These are phyloP conservation scores for Dissophora globulifera DNA, from an alignment of 192 early-diverging fungal species.

Conservation along the genomic window DNA sequence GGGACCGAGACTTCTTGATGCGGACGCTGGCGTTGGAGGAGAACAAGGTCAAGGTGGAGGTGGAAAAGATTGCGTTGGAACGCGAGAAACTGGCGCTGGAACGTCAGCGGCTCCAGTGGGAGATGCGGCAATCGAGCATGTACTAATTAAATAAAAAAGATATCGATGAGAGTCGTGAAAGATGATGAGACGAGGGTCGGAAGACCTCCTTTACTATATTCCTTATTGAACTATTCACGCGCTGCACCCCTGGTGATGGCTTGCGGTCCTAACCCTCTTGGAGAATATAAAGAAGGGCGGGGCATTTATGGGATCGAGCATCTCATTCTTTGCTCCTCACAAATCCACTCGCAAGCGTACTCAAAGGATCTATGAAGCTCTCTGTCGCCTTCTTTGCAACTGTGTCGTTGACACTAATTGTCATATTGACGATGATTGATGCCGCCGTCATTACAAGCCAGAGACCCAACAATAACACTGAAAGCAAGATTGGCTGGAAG, in stretches of 20 bases:
- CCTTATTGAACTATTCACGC: too few relatives aligned
- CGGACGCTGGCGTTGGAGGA: slow-evolving; percentile 36
- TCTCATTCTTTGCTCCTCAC: too few relatives aligned
- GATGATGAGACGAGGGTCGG: too few relatives aligned
- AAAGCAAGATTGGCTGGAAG: neutral
- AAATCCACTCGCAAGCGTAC: neutral
- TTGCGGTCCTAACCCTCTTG: too few relatives aligned
- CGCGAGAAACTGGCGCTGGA: slow-evolving; percentile 30
- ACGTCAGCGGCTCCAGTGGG: slow-evolving; percentile 23
- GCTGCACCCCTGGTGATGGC: too few relatives aligned
- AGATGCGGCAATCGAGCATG: slow-evolving; percentile 23
- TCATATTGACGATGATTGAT: neutral
- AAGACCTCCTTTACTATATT: too few relatives aligned
- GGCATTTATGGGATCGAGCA: too few relatives aligned
- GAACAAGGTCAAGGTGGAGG: slow-evolving; percentile 22
- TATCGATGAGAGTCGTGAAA: too few relatives aligned
- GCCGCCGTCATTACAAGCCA: slow-evolving; percentile 5
- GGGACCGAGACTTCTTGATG: slow-evolving; percentile 26
- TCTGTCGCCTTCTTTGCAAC: neutral
- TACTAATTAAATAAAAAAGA: neutral
- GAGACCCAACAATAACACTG: neutral
- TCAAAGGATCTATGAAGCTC: too few relatives aligned
- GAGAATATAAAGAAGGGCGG: too few relatives aligned
- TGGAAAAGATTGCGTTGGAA: slow-evolving; percentile 34
- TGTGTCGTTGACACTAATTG: neutral